Evolutionary conservation across 768 basidiomycete species (phyloP).

Genomic region (Mycena venus): DNA sequence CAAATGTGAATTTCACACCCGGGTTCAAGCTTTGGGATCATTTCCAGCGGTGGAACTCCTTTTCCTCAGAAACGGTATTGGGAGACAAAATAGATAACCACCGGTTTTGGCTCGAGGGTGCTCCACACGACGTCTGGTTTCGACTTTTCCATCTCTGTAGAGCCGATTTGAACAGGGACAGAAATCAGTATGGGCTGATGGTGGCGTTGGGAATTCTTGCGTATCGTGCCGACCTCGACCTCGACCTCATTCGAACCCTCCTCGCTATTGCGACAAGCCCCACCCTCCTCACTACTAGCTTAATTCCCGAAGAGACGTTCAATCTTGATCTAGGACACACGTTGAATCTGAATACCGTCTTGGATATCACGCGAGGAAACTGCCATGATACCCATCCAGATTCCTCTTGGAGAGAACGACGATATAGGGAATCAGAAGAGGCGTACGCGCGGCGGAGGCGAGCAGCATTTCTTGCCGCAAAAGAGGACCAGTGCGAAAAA

Average conservation of each 20-base stretch:
- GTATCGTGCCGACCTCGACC: neutral
- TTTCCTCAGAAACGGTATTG: neutral
- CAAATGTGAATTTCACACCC: conserved; percentile 7
- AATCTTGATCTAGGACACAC: neutral
- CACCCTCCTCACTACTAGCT: neutral
- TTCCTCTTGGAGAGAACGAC: neutral
- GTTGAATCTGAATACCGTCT: neutral
- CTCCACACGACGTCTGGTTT: conserved; percentile 4
- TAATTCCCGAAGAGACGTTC: neutral
- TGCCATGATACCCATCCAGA: neutral
- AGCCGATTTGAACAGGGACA: neutral
- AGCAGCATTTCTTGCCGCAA: neutral
- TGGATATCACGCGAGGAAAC: neutral
- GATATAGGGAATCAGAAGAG: neutral
- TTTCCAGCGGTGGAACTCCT: neutral
- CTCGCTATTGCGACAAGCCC: conserved; percentile 15
- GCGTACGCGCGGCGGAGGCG: neutral
- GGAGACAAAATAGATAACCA: neutral
- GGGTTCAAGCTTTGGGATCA: conserved; percentile 1
- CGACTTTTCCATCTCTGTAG: conserved; percentile 3
- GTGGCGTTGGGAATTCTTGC: conserved; percentile 11
- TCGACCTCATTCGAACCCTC: conserved; percentile 7
- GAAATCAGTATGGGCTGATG: conserved; percentile 6
- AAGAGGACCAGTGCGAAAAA: neutral
- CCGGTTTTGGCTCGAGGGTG: neutral